Evolutionary conservation across 2,329 filamentous ascomycete genomes (phyloP), one percentile per base, ranked within the genome.

Genomic region (Pseudogymnoascus sp.): DNA sequence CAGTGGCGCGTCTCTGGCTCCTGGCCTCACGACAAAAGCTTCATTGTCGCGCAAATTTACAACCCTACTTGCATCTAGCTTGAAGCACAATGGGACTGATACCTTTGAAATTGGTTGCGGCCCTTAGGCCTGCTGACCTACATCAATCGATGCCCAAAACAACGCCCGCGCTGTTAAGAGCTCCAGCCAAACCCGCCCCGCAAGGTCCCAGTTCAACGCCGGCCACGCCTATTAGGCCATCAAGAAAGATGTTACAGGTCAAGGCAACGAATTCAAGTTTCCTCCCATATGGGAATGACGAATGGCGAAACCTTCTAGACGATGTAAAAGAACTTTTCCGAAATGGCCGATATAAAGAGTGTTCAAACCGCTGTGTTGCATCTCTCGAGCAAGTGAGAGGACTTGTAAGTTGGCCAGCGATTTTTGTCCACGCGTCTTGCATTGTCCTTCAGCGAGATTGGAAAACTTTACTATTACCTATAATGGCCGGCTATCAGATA

Each of bases 291-390:
- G 70, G 69, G 18, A 28, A 64, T 56, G 62, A 64, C 16, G 72
- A 72, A 63, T 72, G 69, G 70, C 66, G 62, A 21, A 64, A 62
- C 62, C 67, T 69, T 46, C 70, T 73, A 68, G 68, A 71, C 23
- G 69, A 72, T 66, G 65, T 72, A 16, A 72, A 70, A 62, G 43
- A 49, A 14, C 49, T 73, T n/a, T 73, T 71, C 63, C 14, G 64
- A 5, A 68, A 66, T 28, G 65, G 68, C 37, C 65, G 72, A 28
- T 72, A 73, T 43, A 72, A 70, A 65, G 66, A 72, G 21, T 73
- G 72, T 40, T 65, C 68, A 14, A 60, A 68, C 16, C 67, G 69
- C 16, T 72, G 70, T 38, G 72, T 68, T 38, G 65, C 71, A 43
- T 60, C 72, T 31, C 65, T 73, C 1, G 65, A 71, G 18, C 65